Evolutionary conservation across 106 monocot species (phyloP).

Genomic region (Dioscorea alata): DNA sequence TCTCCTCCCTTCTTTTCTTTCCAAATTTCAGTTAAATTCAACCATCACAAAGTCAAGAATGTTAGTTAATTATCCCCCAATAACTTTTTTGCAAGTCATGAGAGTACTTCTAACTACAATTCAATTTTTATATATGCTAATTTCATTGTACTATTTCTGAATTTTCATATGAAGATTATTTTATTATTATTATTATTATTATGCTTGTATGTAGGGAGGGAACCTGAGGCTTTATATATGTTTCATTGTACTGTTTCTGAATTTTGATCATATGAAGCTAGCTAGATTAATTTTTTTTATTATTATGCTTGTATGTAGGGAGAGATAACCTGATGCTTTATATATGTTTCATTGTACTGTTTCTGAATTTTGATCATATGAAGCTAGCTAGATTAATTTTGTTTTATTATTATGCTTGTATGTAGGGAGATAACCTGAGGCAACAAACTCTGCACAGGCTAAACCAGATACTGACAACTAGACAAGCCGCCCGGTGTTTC

Average conservation of each 20-base stretch:
- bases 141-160: not conserved
- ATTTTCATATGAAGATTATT: not conserved
- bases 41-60: slow-evolving; percentile 1
- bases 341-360: not conserved
- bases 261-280: no score
- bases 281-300: no score
- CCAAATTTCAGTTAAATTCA: not conserved
- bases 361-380: no score
- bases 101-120: not conserved
- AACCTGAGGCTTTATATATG: slow-evolving; percentile 32
- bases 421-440: slow-evolving; percentile 55
- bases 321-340: no score
- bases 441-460: slow-evolving; percentile 68
- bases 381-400: no score
- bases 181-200: not conserved
- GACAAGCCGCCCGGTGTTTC: slow-evolving; percentile 59
- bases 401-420: not conserved
- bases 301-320: slow-evolving; percentile 29
- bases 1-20: not conserved
- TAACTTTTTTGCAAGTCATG: not conserved
- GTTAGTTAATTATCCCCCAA: no score
- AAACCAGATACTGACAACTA: slow-evolving; percentile 52
- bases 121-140: not conserved
- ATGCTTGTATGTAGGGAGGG: slow-evolving; percentile 48
- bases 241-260: not conserved